Evolutionary conservation across 768 basidiomycete species (phyloP), one percentile per base, ranked within the genome.

Genomic region (Heimioporus sp.): DNA sequence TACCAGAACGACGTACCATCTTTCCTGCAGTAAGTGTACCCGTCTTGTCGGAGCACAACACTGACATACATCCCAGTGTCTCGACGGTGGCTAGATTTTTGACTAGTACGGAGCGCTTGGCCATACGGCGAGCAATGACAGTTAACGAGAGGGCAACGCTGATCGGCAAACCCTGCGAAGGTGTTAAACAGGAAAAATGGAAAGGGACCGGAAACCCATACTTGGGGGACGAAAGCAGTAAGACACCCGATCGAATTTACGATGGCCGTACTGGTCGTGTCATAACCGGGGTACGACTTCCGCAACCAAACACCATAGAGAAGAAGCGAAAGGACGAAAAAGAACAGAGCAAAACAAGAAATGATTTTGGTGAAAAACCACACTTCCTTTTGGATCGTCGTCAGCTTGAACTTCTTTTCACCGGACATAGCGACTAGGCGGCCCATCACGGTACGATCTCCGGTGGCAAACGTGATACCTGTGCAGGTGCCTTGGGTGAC

Each of bases 41-140:
- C 2, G 77, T 76, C 59, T 82, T 82, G 67, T 82, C 80, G 9
- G 77, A 76, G 60, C 78, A 79, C 15, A 82, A 53, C 39, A 79
- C 73, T 8, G 75, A 73, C 64, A 82, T 77, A 24, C 71, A 68
- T 4, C 80, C 80, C 31, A 81, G 69, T 1, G 77, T 78, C 57
- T 81, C 80, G 46, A 81, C 75, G 3, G 76, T 80, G 36, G 76
- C 73, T 46, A 81, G 62, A 24, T 74, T 75, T 56, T 80, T 80
- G 51, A 79, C 77, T 36, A 77, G 62, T 10, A 78, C 72, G 19
- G 72, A 75, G 20, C 76, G 67, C 43, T 70, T 67, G 11, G 77
- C 77, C 62, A 82, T 77, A 46, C 78, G 78, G 17, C 73, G 71
- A 30, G 76, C 76, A 17, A 71, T 57, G 35, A 75, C 70, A 0